Percentiles rank a stretch among this genome's conserved stretches.
phyloP scores from a whole-genome alignment of 345 rosid genomes.

The Sonneratia caseolaris region DNA sequence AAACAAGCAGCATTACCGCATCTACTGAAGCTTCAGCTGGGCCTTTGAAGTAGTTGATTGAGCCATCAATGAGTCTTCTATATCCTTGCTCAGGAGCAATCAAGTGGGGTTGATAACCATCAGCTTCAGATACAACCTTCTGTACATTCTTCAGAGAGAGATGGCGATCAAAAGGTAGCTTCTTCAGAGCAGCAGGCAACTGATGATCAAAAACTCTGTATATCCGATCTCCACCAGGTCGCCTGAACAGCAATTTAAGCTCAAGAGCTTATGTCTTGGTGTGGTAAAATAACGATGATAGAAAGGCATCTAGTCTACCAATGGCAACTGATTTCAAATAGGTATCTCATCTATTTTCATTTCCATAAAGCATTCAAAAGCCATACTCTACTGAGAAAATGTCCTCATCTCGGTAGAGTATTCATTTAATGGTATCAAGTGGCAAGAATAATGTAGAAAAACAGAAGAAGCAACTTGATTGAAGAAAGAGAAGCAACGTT shows the following conservation, averaged over 20 bases:
- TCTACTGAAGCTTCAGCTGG: slow-evolving; percentile 98
- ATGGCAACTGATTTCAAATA: not conserved
- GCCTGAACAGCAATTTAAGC: slow-evolving; percentile 38
- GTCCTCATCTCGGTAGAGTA: not conserved
- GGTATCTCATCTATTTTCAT: not conserved
- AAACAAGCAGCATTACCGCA: slow-evolving; percentile 44
- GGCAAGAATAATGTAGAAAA: not conserved
- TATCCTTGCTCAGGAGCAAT: slow-evolving; percentile 99
- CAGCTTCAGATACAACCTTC: slow-evolving; percentile 95
- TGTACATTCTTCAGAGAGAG: slow-evolving; percentile 90
- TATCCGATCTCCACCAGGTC: slow-evolving; percentile 96
- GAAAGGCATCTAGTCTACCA: not conserved
- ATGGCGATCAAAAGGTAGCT: slow-evolving; percentile 94
- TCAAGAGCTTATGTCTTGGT: not conserved
- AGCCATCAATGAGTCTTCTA: slow-evolving; percentile 95
- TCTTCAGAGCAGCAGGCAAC: slow-evolving; percentile 96
- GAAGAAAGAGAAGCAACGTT: slow-evolving; percentile 1
- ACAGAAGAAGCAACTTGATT: not conserved
- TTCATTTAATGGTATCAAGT: not conserved
- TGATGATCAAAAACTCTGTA: slow-evolving; percentile 97
- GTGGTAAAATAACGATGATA: not conserved
- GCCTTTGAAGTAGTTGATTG: slow-evolving; percentile 93
- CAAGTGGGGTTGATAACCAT: slow-evolving; percentile 99
- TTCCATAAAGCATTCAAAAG: not conserved
- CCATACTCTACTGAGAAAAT: not conserved